Evolutionary conservation across 768 basidiomycete genomes (phyloP).

Genomic region (Tubosaeta sp.): DNA sequence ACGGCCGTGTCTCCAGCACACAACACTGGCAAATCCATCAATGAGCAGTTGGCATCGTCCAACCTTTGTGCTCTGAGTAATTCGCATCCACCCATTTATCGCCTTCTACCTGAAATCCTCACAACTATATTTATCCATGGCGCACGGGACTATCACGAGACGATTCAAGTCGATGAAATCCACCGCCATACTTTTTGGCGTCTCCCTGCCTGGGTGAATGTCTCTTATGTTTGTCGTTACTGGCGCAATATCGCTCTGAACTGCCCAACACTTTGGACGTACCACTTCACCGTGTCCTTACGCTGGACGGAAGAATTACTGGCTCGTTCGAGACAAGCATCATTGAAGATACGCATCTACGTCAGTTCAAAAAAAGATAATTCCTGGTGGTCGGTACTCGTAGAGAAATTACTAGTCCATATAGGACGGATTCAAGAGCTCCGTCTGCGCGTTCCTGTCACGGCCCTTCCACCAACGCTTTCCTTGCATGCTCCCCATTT

Average conservation of each 20-base stretch:
- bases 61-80: background rate
- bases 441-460: background rate
- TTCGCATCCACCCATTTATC: background rate
- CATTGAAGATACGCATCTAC: constrained; percentile 6
- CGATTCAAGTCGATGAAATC: background rate
- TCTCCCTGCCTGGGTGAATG: background rate
- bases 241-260: background rate
- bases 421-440: background rate
- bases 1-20: too few species aligned
- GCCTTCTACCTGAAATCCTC: background rate
- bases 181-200: background rate
- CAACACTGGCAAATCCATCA: background rate
- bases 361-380: background rate
- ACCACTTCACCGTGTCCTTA: constrained; percentile 26
- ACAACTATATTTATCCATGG: background rate
- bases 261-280: background rate
- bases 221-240: background rate
- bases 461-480: background rate
- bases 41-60: background rate
- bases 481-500: background rate
- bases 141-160: background rate
- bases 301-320: constrained; percentile 40
- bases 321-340: constrained; percentile 38
- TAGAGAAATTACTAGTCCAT: background rate
- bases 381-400: background rate